Base-by-base conservation (phyloP, 2,329 filamentous ascomycete genomes). In the Epichloe scottii region DNA sequence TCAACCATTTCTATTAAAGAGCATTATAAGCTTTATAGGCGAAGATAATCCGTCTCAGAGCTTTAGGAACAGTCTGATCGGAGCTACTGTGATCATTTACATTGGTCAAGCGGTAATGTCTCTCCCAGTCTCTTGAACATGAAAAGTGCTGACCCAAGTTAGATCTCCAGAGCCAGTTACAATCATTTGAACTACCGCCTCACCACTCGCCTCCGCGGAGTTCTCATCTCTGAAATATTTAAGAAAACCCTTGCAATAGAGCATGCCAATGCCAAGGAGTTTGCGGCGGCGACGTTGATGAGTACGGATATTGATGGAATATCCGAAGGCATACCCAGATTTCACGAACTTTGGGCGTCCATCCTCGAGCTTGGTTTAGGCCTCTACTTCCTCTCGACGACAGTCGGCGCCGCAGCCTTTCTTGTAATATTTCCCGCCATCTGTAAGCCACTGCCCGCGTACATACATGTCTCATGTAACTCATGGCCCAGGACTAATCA, bases 371-470 rank as follows among this genome's bases (percentile, higher is more conserved):
- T 56, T 21, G 54, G n/a, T 5, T 19, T 56, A 5, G 56, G 50
- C 21, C 51, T 51, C 4, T 57, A 54, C 34, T 21, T 57, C 7
- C 38, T 57, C 14, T 38, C 46, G 4, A 47, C 42, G 4, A 21
- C 47, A 15, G 46, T 54, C 14, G 52, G 52, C 7, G 41, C 17
- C 3, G 51, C 54, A 23, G 44, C 46, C 15, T 51, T 56, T 21
- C 49, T 56, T 7, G 48, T 53, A 6, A 78, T 77, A 84, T 89
- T 89, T 52, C 87, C 87, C 2, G 81, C 84, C 53, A 87, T 82
- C n/a, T 50, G 58, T 51, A 41, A 49, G 46, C 19, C n/a, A n/a
- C 17, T 17, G 19, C 10, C n/a, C 5, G 2, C 10, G 1, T 21
- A n/a, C 17, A 3, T 21, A n/a, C 17, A 26, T 2, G 23, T 26